Conservation (phyloP, 1,139 yeast species). For the Saccharomyces uvarum region DNA sequence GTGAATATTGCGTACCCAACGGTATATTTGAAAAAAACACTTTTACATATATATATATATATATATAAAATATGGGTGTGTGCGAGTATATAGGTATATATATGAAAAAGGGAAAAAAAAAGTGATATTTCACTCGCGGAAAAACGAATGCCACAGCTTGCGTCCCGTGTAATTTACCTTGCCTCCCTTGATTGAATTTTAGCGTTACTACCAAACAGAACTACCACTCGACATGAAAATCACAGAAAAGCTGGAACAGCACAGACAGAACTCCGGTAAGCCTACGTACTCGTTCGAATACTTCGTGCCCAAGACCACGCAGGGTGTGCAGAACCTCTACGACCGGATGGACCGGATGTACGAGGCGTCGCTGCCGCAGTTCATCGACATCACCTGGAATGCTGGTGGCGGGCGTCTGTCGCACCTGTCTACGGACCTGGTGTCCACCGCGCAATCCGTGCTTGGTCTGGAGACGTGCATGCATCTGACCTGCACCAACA, state of each 20-base stretch:
- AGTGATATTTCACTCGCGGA: not conserved
- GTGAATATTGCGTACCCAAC: not conserved
- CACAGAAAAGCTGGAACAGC: constrained; percentile 33
- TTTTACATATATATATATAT: not conserved
- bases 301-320: constrained; percentile 96
- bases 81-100: not conserved
- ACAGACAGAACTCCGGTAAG: constrained; percentile 23
- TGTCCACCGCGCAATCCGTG: constrained; percentile 84
- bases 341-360: constrained; percentile 98
- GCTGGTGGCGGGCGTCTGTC: constrained; percentile 84
- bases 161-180: not conserved
- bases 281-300: constrained; percentile 91
- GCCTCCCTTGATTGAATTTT: not conserved
- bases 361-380: constrained; percentile 72
- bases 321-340: constrained; percentile 91
- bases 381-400: constrained; percentile 95
- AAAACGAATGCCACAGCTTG: not conserved
- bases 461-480: constrained; percentile 93
- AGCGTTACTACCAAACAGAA: not conserved
- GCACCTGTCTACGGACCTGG: constrained; percentile 75
- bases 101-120: not conserved
- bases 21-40: no score
- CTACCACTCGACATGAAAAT: constrained; percentile 30
- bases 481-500: constrained; percentile 96
- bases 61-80: not conserved